Evolutionary conservation across 768 basidiomycete species (phyloP).

Genomic region (Russula virescens): DNA sequence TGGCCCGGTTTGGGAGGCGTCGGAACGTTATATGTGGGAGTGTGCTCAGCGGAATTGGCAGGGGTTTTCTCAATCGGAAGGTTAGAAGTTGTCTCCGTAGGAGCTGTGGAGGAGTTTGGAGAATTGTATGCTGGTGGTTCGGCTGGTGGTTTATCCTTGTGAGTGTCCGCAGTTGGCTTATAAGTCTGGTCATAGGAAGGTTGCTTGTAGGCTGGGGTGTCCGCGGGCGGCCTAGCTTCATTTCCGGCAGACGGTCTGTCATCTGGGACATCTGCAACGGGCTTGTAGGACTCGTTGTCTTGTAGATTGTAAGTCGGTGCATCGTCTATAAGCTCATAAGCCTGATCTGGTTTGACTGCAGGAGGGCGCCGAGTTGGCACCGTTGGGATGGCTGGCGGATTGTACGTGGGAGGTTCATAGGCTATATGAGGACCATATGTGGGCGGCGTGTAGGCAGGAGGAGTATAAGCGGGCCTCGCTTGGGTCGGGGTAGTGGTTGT

Average conservation of each 20-base stretch:
- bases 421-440: not conserved
- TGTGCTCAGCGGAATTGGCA: not conserved
- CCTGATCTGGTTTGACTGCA: not conserved
- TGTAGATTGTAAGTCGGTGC: not conserved
- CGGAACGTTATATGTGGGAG: not conserved
- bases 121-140: not conserved
- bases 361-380: not conserved
- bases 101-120: not conserved
- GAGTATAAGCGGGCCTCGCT: constrained; percentile 9
- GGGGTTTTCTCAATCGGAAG: not conserved
- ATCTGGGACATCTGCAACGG: not conserved
- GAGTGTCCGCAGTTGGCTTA: not conserved
- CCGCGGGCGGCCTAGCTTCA: not conserved
- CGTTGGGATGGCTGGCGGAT: not conserved
- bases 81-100: not conserved
- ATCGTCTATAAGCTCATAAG: not conserved
- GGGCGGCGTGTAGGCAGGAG: constrained; percentile 4
- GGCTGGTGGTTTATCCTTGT: not conserved
- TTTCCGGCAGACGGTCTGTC: not conserved
- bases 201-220: not conserved
- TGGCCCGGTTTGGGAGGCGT: constrained; percentile 8
- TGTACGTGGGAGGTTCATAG: not conserved
- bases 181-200: not conserved
- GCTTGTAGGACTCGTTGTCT: not conserved
- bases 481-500: not conserved